Evolutionary conservation across 2,329 filamentous ascomycete species (phyloP).

Genomic region (Fusarium sp.): DNA sequence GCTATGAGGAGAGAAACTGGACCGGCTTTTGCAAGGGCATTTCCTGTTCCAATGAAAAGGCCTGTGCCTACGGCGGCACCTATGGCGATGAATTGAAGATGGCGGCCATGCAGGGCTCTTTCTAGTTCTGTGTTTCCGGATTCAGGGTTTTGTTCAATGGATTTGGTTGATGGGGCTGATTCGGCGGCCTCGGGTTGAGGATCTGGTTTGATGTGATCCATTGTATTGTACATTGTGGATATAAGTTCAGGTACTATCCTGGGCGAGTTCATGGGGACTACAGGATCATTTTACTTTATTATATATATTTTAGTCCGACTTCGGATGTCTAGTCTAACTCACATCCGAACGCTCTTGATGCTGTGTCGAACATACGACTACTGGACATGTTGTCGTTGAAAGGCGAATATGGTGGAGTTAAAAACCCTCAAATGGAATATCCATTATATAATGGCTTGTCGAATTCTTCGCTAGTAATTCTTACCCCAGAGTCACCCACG

Average conservation of each 20-base stretch:
- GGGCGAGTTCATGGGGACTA: background rate
- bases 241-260: background rate
- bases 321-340: background rate
- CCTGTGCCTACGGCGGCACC: conserved; percentile 71
- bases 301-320: background rate
- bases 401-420: conserved; percentile 31
- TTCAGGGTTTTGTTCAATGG: conserved; percentile 53
- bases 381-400: conserved; percentile 18
- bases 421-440: background rate
- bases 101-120: conserved; percentile 68
- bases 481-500: background rate
- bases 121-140: conserved; percentile 59
- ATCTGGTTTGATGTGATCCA: conserved; percentile 23
- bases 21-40: conserved; percentile 17
- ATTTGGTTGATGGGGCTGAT: conserved; percentile 18
- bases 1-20: conserved; percentile 28
- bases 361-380: background rate
- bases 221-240: background rate
- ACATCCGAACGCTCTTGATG: background rate
- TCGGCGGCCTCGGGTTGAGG: background rate
- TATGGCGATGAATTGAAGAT: conserved; percentile 67
- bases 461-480: background rate
- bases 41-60: conserved; percentile 62
- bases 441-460: conserved; percentile 27
- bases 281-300: background rate